These are phyloP conservation scores for Plantago ovata DNA, from an alignment of 257 asterid species.

Conservation along the genomic window DNA sequence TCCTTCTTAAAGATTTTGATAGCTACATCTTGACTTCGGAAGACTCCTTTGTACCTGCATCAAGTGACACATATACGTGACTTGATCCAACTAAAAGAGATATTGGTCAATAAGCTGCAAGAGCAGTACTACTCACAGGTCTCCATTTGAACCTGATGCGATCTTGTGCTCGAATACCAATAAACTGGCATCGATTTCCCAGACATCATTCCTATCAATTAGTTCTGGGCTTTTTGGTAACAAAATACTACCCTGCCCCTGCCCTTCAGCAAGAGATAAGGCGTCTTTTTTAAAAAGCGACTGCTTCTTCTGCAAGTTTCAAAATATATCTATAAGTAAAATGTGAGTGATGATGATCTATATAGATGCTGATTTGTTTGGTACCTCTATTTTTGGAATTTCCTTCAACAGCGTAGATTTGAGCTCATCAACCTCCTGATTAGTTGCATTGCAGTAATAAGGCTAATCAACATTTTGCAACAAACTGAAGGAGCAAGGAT, in stretches of 20 bases:
- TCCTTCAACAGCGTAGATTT: conserved; percentile 44
- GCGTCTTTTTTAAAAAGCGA: conserved; percentile 31
- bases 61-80: conserved; percentile 9
- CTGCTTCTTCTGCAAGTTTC: conserved; percentile 34
- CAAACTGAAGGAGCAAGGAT: conserved; percentile 23
- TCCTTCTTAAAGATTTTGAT: conserved; percentile 67
- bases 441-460: conserved; percentile 18
- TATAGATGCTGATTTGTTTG: not conserved
- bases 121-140: conserved; percentile 49
- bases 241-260: conserved; percentile 26
- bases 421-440: conserved; percentile 62
- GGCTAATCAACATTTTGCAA: not conserved
- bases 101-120: not conserved
- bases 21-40: conserved; percentile 76
- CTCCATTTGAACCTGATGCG: conserved; percentile 64
- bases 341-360: not conserved
- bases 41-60: conserved; percentile 73
- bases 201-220: conserved; percentile 56
- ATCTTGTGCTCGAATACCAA: conserved; percentile 59
- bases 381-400: conserved; percentile 74
- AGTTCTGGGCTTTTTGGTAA: conserved; percentile 33
- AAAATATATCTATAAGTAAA: conserved; percentile 7
- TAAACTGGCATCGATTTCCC: conserved; percentile 74
- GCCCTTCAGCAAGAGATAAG: conserved; percentile 25
- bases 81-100: conserved; percentile 2